A percentile compares a stretch with the other conserved stretches of the same genome.
These are phyloP conservation scores for Pyropia haitanensis DNA, from an alignment of 23 red algal genomes.

Conservation along the genomic window DNA sequence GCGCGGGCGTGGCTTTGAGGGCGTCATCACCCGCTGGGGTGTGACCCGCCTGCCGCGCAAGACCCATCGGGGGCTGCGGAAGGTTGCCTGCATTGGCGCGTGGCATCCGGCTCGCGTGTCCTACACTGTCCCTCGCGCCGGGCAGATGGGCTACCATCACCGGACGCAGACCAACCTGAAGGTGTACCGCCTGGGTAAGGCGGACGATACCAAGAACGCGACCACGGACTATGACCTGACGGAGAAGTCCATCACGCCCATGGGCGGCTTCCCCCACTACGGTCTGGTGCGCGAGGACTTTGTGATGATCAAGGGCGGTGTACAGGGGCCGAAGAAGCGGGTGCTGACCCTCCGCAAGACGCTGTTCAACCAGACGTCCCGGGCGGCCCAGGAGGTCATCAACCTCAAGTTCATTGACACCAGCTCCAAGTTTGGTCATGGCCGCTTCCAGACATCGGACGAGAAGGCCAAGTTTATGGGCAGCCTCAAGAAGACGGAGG, in stretches of 20 bases:
- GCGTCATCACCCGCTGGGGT: constrained; percentile 92
- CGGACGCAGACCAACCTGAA: constrained; percentile 95
- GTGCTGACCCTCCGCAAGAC: constrained; percentile 85
- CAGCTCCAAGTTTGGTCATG: constrained; percentile 90
- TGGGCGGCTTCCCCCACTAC: constrained; percentile 99
- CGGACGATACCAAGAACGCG: constrained; percentile 64
- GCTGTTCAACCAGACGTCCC: constrained; percentile 67
- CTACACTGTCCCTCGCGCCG: constrained; percentile 85
- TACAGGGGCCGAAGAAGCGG: constrained; percentile 85
- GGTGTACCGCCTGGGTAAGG: constrained; percentile 91
- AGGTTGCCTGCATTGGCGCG: constrained; percentile 98
- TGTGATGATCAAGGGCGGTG: constrained; percentile 87
- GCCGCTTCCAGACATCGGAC: constrained; percentile 91
- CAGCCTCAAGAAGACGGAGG: constrained; percentile 44
- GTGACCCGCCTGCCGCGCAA: constrained; percentile 95
- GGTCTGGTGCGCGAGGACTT: constrained; percentile 95
- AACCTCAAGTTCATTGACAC: constrained; percentile 98
- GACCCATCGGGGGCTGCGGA: constrained; percentile 96
- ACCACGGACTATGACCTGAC: constrained; percentile 97
- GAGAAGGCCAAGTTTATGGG: constrained; percentile 96
- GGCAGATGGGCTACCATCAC: constrained; percentile 97
- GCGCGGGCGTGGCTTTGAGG: constrained; percentile 93
- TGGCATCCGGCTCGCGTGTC: constrained; percentile 97
- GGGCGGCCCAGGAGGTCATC: constrained; percentile 82
- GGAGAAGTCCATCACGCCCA: constrained; percentile 90